These are phyloP conservation scores for Pseudodiploospora longispora DNA, from an alignment of 2,329 filamentous ascomycete species.

Conservation along the genomic window DNA sequence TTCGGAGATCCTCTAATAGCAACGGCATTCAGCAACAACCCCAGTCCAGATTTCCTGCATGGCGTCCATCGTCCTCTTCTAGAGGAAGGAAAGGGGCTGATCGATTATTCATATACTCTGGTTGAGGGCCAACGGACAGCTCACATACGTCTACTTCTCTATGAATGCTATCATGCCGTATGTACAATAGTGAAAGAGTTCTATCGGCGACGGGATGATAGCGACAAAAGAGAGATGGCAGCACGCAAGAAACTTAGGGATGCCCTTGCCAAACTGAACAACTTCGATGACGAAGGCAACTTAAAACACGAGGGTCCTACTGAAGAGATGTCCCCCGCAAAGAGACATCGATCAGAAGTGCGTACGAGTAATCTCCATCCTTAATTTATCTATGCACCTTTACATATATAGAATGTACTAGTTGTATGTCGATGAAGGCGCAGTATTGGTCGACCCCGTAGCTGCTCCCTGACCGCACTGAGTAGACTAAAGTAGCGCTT, in stretches of 20 bases:
- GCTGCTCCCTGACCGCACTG: no score
- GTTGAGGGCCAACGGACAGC: conserved; percentile 37
- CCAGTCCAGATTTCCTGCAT: conserved; percentile 23
- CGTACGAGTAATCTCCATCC: no score
- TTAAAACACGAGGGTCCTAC: conserved; percentile 26
- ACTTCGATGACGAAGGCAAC: conserved; percentile 24
- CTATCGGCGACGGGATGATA: conserved; percentile 42
- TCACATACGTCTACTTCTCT: conserved; percentile 42
- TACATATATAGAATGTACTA: no score
- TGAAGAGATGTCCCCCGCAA: conserved; percentile 35
- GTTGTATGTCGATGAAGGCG: no score
- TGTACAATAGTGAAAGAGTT: conserved; percentile 46
- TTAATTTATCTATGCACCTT: no score
- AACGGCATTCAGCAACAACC: conserved; percentile 36
- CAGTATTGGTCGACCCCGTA: no score
- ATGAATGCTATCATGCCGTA: conserved; percentile 50
- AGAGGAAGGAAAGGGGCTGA: neutral
- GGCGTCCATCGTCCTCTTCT: neutral
- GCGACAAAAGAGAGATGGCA: conserved; percentile 42
- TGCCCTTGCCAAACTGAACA: conserved; percentile 38
- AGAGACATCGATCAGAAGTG: conserved; percentile 28
- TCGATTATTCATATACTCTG: conserved; percentile 23
- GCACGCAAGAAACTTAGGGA: conserved; percentile 43
- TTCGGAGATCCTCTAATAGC: conserved; percentile 54
- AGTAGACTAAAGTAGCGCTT: no score